Conservation (phyloP, 2,329 filamentous ascomycete species). For the Teratosphaeria destructans region DNA sequence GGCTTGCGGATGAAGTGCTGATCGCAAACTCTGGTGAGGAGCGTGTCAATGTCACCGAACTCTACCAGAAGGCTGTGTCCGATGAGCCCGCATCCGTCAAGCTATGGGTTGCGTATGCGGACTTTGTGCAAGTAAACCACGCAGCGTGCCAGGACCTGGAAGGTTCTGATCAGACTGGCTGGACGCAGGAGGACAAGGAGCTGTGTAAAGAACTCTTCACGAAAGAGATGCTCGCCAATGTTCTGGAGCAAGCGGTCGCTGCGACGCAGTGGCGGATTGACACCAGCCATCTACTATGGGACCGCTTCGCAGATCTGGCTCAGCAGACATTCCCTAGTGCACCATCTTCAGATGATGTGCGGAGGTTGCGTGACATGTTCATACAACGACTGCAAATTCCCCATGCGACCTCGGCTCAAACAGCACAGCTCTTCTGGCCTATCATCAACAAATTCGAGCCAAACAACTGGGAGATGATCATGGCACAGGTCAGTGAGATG, state of each 20-base stretch:
- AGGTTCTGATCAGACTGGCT: conserved; percentile 33
- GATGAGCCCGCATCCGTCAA: conserved; percentile 65
- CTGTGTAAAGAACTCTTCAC: conserved; percentile 63
- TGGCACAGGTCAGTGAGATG: conserved; percentile 56
- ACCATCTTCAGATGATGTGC: conserved; percentile 47
- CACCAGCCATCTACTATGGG: conserved; percentile 71
- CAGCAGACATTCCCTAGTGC: conserved; percentile 53
- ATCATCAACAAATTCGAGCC: conserved; percentile 57
- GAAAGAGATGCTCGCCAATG: conserved; percentile 53
- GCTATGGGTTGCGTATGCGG: conserved; percentile 68
- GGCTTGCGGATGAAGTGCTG: conserved; percentile 61
- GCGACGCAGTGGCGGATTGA: conserved; percentile 63
- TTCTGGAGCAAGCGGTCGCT: conserved; percentile 63
- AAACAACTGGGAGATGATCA: conserved; percentile 62
- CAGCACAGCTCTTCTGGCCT: conserved; percentile 60
- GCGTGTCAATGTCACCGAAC: conserved; percentile 59
- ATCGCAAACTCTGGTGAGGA: conserved; percentile 52
- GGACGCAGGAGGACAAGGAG: conserved; percentile 57
- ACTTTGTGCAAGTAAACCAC: conserved; percentile 66
- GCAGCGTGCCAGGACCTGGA: conserved; percentile 50
- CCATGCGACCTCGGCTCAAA: conserved; percentile 64
- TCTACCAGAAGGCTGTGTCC: conserved; percentile 57
- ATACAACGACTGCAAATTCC: conserved; percentile 60
- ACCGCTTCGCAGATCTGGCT: conserved; percentile 60
- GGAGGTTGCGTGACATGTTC: conserved; percentile 59